Conservation (phyloP, 2,329 filamentous ascomycete species). For the Pseudogymnoascus destructans region DNA sequence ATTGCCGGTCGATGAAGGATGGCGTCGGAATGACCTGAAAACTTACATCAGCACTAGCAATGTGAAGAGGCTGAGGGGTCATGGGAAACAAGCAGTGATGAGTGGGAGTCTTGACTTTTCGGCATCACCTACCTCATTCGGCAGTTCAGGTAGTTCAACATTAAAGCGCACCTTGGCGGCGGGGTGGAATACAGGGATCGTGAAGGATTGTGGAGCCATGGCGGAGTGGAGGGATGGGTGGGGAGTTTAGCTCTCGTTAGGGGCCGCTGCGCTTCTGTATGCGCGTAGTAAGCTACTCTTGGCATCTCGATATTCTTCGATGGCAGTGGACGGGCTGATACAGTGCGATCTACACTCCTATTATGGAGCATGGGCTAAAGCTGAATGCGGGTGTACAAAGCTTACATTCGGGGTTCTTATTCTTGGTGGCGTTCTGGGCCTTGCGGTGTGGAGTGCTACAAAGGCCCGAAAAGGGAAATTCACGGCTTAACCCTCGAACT, state of each 20-base stretch:
- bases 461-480: no score
- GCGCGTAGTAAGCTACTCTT: background rate
- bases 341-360: background rate
- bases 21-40: background rate
- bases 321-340: background rate
- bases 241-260: background rate
- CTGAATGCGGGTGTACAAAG: background rate
- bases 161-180: background rate
- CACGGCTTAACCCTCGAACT: no score
- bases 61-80: background rate
- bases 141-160: background rate
- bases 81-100: background rate
- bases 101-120: no score
- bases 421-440: background rate
- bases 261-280: no score
- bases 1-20: background rate
- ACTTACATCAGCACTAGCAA: conserved; percentile 6
- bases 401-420: background rate
- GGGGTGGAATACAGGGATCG: background rate
- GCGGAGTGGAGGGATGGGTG: background rate
- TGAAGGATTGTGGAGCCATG: background rate
- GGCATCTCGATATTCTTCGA: background rate
- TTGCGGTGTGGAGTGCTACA: no score
- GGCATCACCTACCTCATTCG: no score
- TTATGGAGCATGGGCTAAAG: background rate